phyloP scores from a whole-genome alignment of 257 asterid genomes.

The Nicotiana undulata region DNA sequence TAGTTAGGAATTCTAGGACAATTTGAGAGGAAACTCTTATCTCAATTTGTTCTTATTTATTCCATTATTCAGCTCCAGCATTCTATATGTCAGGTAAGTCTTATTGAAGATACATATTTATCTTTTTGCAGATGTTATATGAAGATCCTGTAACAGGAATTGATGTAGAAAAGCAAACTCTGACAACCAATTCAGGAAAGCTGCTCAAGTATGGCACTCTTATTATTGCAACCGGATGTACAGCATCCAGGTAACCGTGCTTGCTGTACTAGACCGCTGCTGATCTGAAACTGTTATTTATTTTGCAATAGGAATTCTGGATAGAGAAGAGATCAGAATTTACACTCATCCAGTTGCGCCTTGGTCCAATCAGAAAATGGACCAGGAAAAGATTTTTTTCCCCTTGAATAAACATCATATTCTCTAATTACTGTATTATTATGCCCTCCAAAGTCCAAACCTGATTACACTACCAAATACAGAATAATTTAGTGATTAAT shows the following conservation, averaged over 20 bases:
- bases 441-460: not conserved
- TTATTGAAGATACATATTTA: not conserved
- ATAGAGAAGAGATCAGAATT: not conserved
- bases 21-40: not conserved
- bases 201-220: slow-evolving; percentile 44
- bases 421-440: not conserved
- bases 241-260: slow-evolving; percentile 29
- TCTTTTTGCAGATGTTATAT: slow-evolving; percentile 26
- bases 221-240: slow-evolving; percentile 40
- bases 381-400: not conserved
- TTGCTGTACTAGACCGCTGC: not conserved
- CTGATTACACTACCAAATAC: not conserved
- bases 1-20: not conserved
- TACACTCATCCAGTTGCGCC: not conserved
- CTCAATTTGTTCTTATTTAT: not conserved
- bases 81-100: not conserved
- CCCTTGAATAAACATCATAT: not conserved
- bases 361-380: not conserved
- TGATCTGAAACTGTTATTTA: not conserved
- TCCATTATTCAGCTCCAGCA: not conserved
- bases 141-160: slow-evolving; percentile 41
- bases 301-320: not conserved
- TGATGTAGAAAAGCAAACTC: slow-evolving; percentile 35
- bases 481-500: not conserved
- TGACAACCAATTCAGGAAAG: slow-evolving; percentile 40